Evolutionary conservation across 1,139 yeast species (phyloP).

Genomic region (Blastobotrys aristatus): DNA sequence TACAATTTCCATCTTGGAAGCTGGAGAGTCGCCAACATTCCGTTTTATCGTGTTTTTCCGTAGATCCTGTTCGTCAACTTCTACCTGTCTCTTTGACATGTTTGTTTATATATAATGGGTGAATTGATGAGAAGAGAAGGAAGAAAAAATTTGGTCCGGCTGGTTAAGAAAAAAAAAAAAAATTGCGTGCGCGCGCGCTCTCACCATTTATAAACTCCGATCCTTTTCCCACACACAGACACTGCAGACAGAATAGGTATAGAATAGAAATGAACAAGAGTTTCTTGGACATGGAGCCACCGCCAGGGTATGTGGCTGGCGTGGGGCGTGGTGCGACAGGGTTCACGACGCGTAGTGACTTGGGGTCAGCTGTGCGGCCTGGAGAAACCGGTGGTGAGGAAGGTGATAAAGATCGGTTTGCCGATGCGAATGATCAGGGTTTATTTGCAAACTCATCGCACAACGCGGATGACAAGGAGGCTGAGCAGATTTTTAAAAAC

Average conservation of each 20-base stretch:
- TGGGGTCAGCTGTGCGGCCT: conserved; percentile 47
- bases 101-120: neutral
- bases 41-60: conserved; percentile 26
- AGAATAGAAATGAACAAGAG: conserved; percentile 20
- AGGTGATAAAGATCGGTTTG: conserved; percentile 31
- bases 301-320: conserved; percentile 88
- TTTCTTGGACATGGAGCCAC: conserved; percentile 82
- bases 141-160: neutral
- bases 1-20: conserved; percentile 37
- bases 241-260: too few species aligned
- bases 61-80: conserved; percentile 11
- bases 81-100: conserved; percentile 28
- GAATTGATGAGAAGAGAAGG: conserved; percentile 2
- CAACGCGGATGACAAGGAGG: conserved; percentile 60
- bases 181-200: neutral
- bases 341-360: conserved; percentile 76
- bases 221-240: too few species aligned
- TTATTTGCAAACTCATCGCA: conserved; percentile 29
- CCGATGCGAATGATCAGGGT: conserved; percentile 40
- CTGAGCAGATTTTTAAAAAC: conserved; percentile 61
- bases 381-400: conserved; percentile 35
- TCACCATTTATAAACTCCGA: neutral
- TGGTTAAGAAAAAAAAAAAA: neutral
- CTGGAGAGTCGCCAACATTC: conserved; percentile 28
- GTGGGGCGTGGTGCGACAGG: conserved; percentile 95